Evolutionary conservation across 2,329 filamentous ascomycete species (phyloP), one percentile per base, ranked within the genome.

Genomic region (Fusarium drepaniforme): DNA sequence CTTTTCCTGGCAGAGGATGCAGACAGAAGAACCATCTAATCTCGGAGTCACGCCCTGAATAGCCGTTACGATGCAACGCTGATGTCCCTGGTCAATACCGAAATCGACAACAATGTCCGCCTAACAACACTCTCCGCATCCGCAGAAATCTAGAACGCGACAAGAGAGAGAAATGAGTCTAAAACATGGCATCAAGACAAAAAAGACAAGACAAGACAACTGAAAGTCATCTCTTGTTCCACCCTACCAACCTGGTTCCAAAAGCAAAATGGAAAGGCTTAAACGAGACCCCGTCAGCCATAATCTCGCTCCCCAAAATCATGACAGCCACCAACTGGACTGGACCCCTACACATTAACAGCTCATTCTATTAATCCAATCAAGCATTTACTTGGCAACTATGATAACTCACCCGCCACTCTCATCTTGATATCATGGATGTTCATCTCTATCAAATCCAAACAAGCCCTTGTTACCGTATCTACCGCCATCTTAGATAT

Each of bases 21-120:
- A 33, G 28, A 33, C 49, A 56, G 49, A 56, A 64, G 33, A 21
- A 57, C 53, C 40, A 70, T 73, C 69, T 62, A 75, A 75, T 75
- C 56, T 75, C 72, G 72, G 73, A 37, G 63, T 56, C 73, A 58
- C 72, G 28, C 49, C 73, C 70, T 59, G 49, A 75, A 75, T 28
- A n/a, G 66, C 67, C 38, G 35, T 60, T 67, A 21, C 49, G 16
- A 67, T 73, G 62, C 57, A 57, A 75, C 73, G 35, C 37, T 75
- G 42, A 38, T 51, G 40, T 63, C 25, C 70, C 68, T 21, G 37
- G 62, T 38, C 35, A 18, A 25, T 9, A 40, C 15, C 56, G n/a
- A 42, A 42, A 40, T 63, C 23, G 16, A 38, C 35, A 25, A 30
- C 18, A 38, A 58, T 33, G 13, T 25, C 56, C 21, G 33, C 9